phyloP scores from a whole-genome alignment of 495 filamentous ascomycete genomes.

The Chaetomidium leptoderma region DNA sequence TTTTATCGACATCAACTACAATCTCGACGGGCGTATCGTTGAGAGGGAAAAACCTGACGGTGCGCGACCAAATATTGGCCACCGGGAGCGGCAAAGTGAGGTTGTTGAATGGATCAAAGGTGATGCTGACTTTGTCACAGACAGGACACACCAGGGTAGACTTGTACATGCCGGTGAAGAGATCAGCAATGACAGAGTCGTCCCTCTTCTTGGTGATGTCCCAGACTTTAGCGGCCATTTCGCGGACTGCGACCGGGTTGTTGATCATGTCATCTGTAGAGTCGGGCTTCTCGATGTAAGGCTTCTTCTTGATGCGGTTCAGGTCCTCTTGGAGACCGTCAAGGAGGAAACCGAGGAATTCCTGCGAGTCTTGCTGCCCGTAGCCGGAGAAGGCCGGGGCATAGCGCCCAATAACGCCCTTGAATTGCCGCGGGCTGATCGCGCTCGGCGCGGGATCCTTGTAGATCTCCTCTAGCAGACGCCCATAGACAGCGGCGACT shows the following conservation, averaged over 20 bases:
- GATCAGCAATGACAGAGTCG: constrained; percentile 87
- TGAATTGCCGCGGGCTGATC: constrained; percentile 72
- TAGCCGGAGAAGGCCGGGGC: constrained; percentile 87
- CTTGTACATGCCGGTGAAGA: constrained; percentile 97
- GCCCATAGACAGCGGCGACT: constrained; percentile 75
- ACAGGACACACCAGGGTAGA: constrained; percentile 88
- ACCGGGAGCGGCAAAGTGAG: constrained; percentile 86
- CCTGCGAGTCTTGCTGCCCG: constrained; percentile 94
- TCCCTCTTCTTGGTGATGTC: constrained; percentile 89
- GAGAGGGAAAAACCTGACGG: constrained; percentile 70
- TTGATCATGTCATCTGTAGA: constrained; percentile 95
- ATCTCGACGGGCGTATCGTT: constrained; percentile 61
- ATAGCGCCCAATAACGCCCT: constrained; percentile 70
- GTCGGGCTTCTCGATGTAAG: constrained; percentile 95
- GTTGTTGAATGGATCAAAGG: constrained; percentile 96
- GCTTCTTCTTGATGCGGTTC: constrained; percentile 90
- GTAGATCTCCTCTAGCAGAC: constrained; percentile 70
- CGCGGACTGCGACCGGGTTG: constrained; percentile 66
- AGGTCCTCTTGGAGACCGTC: constrained; percentile 94
- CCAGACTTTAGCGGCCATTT: constrained; percentile 84
- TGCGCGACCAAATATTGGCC: constrained; percentile 67
- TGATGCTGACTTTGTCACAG: constrained; percentile 95
- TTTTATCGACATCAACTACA: constrained; percentile 81
- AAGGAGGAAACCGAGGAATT: constrained; percentile 93
- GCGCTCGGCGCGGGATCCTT: constrained; percentile 54